Base-by-base conservation (phyloP, 257 asterid species). In the Lycium barbarum region DNA sequence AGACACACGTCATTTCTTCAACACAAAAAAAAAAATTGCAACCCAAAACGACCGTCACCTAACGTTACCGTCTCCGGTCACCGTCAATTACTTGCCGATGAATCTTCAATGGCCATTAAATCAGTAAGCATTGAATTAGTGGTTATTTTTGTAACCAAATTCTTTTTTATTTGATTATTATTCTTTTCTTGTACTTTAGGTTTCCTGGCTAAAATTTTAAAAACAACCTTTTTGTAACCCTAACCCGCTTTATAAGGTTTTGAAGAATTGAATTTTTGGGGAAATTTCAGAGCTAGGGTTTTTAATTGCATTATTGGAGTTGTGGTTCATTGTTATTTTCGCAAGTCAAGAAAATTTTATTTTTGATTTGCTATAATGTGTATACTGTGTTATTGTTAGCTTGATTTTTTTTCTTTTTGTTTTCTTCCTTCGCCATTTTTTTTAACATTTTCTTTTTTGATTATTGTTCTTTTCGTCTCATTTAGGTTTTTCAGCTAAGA, bases 111-210 rank as follows among this genome's bases (percentile, higher is more conserved):
- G 76, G 84, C 15, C 79, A 76, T 55, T 78, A 6, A 82, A 85
- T 81, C 84, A 59, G 91, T 88, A 33, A 87, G 91, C 80, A 40
- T 6, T 26, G 33, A 26, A 26, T 26, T 26, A 26, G 33, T 26
- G 33, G 33, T 26, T 26, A 26, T 26, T 26, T 26, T 26, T 36
- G 53, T 40, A n/a, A 86, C 33, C 71, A 10, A 38, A 1, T 51
- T 80, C 33, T 20, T 63, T 26, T 84, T 84, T 55, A 6, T 62
- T 71, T 85, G 4, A 26, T 26, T 26, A 79, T 71, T 91, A 91
- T 94, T 92, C 95, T 61, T 94, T 93, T 88, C 97, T 89, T 93
- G 88, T 86, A 63, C 79, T 82, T 83, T 87, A 86, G 93, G 98
- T 89, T 88, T 89, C 84, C 90, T 92, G 90, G 94, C 91, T 91